Evolutionary conservation across 352 stramenopile species (phyloP).

Genomic region (Phytophthora sojae): DNA sequence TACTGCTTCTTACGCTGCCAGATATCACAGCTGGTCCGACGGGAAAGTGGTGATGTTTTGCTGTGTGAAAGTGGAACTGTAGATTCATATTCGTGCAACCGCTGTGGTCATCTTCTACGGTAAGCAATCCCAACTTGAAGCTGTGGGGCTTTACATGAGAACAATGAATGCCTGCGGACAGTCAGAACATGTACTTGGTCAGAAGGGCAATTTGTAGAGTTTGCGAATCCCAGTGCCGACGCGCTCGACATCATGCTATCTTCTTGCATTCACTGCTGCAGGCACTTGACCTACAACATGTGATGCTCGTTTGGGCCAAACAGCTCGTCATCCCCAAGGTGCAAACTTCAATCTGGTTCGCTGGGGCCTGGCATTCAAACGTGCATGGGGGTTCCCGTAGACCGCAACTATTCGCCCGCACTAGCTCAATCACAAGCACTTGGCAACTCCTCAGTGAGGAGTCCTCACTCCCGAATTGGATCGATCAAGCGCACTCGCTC

Average conservation of each 20-base stretch:
- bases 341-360: not conserved
- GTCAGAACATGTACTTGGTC: not conserved
- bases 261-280: not conserved
- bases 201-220: not conserved
- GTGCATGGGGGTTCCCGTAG: not conserved
- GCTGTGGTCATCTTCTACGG: too few relatives aligned
- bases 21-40: not conserved
- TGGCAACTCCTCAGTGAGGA: not conserved
- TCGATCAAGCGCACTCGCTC: not conserved
- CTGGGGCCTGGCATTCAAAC: not conserved
- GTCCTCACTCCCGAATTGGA: not conserved
- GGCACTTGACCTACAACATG: not conserved
- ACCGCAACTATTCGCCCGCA: not conserved
- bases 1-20: too few relatives aligned
- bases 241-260: not conserved
- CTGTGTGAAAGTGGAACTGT: conserved; percentile 3
- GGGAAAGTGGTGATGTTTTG: conserved; percentile 4
- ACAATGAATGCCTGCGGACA: not conserved
- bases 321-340: not conserved
- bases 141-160: not conserved
- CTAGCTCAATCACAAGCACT: not conserved
- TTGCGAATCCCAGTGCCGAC: not conserved
- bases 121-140: too few relatives aligned
- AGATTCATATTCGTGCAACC: not conserved
- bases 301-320: not conserved